Conservation (phyloP, 2,329 filamentous ascomycete genomes). For the Cordyceps fumosorosea region DNA sequence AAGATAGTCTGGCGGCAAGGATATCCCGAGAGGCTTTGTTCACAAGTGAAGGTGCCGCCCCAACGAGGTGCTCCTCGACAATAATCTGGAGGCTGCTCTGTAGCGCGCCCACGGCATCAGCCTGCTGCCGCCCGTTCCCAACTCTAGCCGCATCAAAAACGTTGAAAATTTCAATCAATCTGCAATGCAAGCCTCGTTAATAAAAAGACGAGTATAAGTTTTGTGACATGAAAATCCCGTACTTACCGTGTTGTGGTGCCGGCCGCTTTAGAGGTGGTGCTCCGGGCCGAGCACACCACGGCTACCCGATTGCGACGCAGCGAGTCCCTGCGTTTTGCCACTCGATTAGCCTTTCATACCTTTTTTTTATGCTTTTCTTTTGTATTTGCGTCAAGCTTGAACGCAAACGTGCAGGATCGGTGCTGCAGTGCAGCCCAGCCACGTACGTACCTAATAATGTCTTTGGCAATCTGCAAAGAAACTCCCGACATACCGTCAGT, state of each 20-base stretch:
- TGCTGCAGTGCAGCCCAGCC: neutral
- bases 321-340: neutral
- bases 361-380: neutral
- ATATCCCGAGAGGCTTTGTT: neutral
- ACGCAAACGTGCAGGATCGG: neutral
- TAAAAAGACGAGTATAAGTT: too few species aligned
- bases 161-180: neutral
- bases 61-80: neutral
- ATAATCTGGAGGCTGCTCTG: neutral
- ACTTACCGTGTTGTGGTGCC: slow-evolving; percentile 3
- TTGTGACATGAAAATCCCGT: neutral
- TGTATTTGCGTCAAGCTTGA: neutral
- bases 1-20: neutral
- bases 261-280: neutral
- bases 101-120: neutral
- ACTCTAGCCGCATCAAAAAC: neutral
- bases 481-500: neutral
- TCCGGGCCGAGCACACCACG: slow-evolving; percentile 7
- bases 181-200: neutral
- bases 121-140: neutral
- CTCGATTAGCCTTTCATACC: neutral
- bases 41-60: neutral
- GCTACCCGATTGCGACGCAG: neutral
- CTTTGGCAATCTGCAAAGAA: neutral
- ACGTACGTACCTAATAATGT: neutral